A percentile compares a stretch with the other conserved stretches of the same genome.
Evolutionary conservation across 352 stramenopile genomes (phyloP).

Genomic region (Blastocystis sp.): DNA sequence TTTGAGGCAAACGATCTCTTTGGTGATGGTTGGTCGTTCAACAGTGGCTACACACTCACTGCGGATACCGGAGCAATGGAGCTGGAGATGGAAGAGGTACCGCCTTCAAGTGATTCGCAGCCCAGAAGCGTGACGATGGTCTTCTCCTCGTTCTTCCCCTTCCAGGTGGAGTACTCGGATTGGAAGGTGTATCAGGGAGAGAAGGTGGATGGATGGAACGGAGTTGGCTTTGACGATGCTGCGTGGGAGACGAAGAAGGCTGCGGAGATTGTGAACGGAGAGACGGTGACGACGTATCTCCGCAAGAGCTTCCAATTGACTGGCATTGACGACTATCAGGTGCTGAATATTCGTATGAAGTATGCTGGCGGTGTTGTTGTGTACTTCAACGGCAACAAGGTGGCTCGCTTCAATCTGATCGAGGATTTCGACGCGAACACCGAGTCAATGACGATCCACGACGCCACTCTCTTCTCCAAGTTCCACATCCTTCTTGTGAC

Average conservation of each 20-base stretch:
- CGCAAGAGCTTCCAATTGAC: not conserved
- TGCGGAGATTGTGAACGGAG: not conserved
- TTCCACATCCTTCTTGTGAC: not conserved
- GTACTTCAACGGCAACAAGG: not conserved
- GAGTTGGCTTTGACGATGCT: not conserved
- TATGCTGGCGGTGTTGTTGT: not conserved
- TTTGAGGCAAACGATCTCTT: not conserved
- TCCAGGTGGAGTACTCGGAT: not conserved
- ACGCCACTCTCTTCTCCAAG: not conserved
- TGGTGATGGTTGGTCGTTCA: not conserved
- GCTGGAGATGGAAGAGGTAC: not conserved
- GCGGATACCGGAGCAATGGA: not conserved
- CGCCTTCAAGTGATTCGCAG: not conserved
- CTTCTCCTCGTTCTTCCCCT: not conserved
- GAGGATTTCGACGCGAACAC: not conserved
- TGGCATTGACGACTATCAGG: not conserved
- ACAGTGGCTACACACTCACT: not conserved
- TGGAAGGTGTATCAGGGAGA: not conserved
- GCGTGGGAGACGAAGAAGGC: not conserved
- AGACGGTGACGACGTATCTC: not conserved
- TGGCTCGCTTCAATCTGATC: not conserved
- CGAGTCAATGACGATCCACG: not conserved
- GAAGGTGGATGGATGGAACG: not conserved
- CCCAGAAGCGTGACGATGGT: not conserved
- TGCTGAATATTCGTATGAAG: not conserved